phyloP scores from a whole-genome alignment of 352 stramenopile species.

The Phytopythium delawarense region DNA sequence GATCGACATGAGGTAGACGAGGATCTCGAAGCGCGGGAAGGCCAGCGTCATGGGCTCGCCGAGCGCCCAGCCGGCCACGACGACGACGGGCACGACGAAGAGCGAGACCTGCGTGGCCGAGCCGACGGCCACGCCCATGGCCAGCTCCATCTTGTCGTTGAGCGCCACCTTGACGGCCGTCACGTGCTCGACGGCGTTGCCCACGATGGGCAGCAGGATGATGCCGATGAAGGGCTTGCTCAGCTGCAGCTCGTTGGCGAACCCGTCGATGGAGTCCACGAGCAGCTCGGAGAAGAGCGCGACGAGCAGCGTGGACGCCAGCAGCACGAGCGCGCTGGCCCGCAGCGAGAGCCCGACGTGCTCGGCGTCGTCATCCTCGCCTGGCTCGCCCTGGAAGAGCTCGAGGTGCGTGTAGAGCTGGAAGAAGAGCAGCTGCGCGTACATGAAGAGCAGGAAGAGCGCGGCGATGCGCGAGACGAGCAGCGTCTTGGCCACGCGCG shows the following conservation, averaged over 20 bases:
- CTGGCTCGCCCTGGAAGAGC: slow-evolving; percentile 81
- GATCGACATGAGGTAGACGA: slow-evolving; percentile 94
- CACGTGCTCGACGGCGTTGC: slow-evolving; percentile 98
- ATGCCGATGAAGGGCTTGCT: slow-evolving; percentile 92
- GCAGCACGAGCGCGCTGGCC: slow-evolving; percentile 76
- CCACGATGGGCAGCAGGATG: slow-evolving; percentile 96
- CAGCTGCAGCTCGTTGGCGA: slow-evolving; percentile 51
- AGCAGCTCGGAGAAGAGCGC: slow-evolving; percentile 94
- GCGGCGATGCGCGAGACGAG: slow-evolving; percentile 77
- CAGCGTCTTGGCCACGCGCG: slow-evolving; percentile 57
- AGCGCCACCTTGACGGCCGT: slow-evolving; percentile 96
- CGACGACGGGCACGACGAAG: slow-evolving; percentile 95
- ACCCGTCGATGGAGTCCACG: slow-evolving; percentile 78
- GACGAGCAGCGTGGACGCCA: slow-evolving; percentile 87
- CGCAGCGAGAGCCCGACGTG: slow-evolving; percentile 78
- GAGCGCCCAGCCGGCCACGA: slow-evolving; percentile 93
- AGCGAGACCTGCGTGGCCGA: slow-evolving; percentile 96
- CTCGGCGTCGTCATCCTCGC: slow-evolving; percentile 41
- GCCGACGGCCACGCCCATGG: slow-evolving; percentile 97
- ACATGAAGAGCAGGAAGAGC: slow-evolving; percentile 89
- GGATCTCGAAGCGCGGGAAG: slow-evolving; percentile 96
- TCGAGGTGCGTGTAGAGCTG: slow-evolving; percentile 94
- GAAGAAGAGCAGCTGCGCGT: slow-evolving; percentile 95
- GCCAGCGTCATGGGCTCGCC: slow-evolving; percentile 94
- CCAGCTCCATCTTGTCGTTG: slow-evolving; percentile 98